Conservation (phyloP, 2,329 filamentous ascomycete genomes). For the Arthrobotrys entomopaga region DNA sequence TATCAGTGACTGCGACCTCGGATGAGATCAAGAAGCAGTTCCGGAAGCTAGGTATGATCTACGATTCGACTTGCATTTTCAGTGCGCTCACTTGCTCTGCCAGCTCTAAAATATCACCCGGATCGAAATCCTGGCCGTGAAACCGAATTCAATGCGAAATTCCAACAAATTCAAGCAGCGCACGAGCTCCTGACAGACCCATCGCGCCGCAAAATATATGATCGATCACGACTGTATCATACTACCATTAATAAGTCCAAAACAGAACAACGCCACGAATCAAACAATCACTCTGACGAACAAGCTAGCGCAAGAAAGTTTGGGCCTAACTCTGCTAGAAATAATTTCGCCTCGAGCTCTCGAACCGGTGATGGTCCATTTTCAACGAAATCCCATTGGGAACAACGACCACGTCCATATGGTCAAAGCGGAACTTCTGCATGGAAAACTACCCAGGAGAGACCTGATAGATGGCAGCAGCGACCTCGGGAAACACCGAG, state of each 20-base stretch:
- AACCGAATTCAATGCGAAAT: constrained; percentile 80
- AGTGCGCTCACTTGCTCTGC: constrained; percentile 21
- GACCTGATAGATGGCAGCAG: constrained; percentile 32
- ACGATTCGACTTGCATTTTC: no score
- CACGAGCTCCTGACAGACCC: constrained; percentile 78
- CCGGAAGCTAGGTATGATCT: constrained; percentile 76
- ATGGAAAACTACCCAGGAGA: constrained; percentile 45
- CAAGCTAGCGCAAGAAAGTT: constrained; percentile 27
- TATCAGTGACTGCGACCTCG: constrained; percentile 73
- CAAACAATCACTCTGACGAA: constrained; percentile 4
- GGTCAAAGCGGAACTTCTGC: constrained; percentile 34
- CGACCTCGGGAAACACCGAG: constrained; percentile 37
- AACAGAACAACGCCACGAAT: constrained; percentile 23
- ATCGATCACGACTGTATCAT: constrained; percentile 60
- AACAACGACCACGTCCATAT: constrained; percentile 33
- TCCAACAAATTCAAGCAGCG: constrained; percentile 85
- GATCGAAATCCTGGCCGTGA: constrained; percentile 88
- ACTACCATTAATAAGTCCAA: constrained; percentile 28
- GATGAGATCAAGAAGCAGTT: constrained; percentile 88
- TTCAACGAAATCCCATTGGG: constrained; percentile 44
- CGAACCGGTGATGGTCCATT: constrained; percentile 29
- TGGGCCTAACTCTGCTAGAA: constrained; percentile 8
- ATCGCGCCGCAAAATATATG: constrained; percentile 70
- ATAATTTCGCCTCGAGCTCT: constrained; percentile 19
- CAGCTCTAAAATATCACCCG: constrained; percentile 85